A percentile compares a stretch with the other conserved stretches of the same genome.
phyloP scores from a whole-genome alignment of 2,329 filamentous ascomycete species.

The Septoria petroselini region DNA sequence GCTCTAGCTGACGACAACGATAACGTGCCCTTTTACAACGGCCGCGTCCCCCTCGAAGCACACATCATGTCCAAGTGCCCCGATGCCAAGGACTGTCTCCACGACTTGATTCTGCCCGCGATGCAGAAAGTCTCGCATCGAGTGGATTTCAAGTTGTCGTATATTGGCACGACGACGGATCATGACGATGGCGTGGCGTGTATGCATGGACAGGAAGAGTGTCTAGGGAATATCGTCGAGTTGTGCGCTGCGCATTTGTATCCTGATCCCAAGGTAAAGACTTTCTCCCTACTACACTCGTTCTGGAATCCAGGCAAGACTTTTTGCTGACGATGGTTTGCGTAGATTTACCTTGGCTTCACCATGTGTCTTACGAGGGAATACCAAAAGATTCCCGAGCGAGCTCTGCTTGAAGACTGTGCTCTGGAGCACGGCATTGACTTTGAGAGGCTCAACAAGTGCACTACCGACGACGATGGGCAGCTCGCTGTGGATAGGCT shows the following conservation, averaged over 20 bases:
- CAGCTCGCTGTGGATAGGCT: conserved; percentile 59
- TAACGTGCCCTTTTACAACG: conserved; percentile 19
- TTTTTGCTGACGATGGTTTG: conserved; percentile 3
- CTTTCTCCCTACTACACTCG: no score
- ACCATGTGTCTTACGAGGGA: conserved; percentile 81
- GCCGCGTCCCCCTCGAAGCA: conserved; percentile 74
- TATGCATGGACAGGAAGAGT: conserved; percentile 86
- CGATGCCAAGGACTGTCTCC: conserved; percentile 80
- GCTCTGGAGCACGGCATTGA: conserved; percentile 87
- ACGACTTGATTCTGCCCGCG: conserved; percentile 73
- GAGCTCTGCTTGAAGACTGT: conserved; percentile 77
- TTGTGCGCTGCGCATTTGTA: conserved; percentile 84
- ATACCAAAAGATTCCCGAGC: conserved; percentile 73
- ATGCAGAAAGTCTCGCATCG: conserved; percentile 81
- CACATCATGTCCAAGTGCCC: conserved; percentile 96
- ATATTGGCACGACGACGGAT: conserved; percentile 75
- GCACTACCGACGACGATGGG: conserved; percentile 73
- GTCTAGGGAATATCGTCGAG: conserved; percentile 89
- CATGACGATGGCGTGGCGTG: conserved; percentile 80
- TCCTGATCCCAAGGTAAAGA: conserved; percentile 69
- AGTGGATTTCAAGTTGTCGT: conserved; percentile 87
- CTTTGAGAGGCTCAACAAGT: conserved; percentile 76
- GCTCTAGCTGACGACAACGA: conserved; percentile 30
- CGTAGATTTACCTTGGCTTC: conserved; percentile 71
- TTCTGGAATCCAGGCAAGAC: no score